Percentiles rank a stretch among this genome's conserved stretches.
Conservation (phyloP, 495 filamentous ascomycete species). For the Massariosphaeria phaeospora region DNA sequence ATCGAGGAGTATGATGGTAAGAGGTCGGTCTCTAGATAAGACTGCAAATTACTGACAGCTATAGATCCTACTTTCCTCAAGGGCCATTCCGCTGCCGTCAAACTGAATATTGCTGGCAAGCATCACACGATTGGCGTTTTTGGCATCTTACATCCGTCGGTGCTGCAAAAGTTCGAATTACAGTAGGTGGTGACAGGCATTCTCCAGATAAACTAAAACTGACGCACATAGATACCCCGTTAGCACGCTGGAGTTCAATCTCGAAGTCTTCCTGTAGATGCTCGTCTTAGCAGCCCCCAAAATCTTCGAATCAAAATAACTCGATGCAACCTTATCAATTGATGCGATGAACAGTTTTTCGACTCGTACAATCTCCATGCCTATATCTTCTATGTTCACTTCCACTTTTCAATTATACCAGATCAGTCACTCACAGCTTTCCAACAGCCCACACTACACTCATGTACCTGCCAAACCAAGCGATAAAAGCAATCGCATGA, state of each 20-base stretch:
- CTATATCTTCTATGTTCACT: no score
- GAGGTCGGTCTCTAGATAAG: slow-evolving; percentile 16
- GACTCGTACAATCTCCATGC: no score
- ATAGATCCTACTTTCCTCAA: slow-evolving; percentile 82
- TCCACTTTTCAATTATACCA: no score
- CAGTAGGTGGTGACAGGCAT: slow-evolving; percentile 47
- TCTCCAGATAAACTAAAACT: background rate
- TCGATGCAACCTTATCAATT: no score
- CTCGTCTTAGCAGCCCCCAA: no score
- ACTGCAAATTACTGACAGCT: background rate
- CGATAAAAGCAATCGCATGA: no score
- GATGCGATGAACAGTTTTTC: no score
- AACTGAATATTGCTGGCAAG: slow-evolving; percentile 65
- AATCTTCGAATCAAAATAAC: no score
- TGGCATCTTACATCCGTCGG: slow-evolving; percentile 87
- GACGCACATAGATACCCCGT: slow-evolving; percentile 65
- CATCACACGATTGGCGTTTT: slow-evolving; percentile 74
- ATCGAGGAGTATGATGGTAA: slow-evolving; percentile 81
- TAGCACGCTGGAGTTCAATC: slow-evolving; percentile 90
- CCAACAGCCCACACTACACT: no score
- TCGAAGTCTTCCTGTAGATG: slow-evolving; percentile 84
- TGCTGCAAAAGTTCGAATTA: slow-evolving; percentile 89
- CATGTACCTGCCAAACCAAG: no score
- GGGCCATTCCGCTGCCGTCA: slow-evolving; percentile 81
- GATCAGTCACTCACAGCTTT: background rate